Evolutionary conservation across 257 asterid genomes (phyloP), one percentile per base, ranked within the genome.

Genomic region (Solanum clarkiae): DNA sequence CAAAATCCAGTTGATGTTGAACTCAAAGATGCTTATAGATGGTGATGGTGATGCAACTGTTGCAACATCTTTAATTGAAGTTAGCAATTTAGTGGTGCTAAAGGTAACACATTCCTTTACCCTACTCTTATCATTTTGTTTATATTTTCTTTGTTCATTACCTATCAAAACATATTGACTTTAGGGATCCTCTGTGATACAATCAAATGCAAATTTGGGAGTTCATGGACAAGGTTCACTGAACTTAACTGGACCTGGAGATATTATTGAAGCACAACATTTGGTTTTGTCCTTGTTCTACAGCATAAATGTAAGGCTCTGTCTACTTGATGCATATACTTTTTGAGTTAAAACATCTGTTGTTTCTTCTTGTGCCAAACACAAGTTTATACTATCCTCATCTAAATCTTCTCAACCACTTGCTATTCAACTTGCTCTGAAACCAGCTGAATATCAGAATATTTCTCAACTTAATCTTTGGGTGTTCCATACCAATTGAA

Each of bases 171-270:
- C 74, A 53, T 69, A 60, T 71, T 86, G 84, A 83, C 85, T 51
- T 44, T 90, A 95, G 98, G 98, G 97, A 84, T 92, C 98, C 80
- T 95, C 98, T 53, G 86, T 91, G 88, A 95, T 95, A 91, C 98
- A 86, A 86, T 95, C 98, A 85, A 95, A 93, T 89, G 94, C 95
- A 63, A 91, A 94, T 91, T 91, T 95, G 93, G 98, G 96, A 89
- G 91, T 95, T 88, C 95, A 93, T 84, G 98, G 98, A 86, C 98
- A 95, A 92, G 98, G 98, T 65, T 93, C 98, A 47, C 89, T 95
- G 94, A 95, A 95, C 92, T 89, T 95, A 91, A 83, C 98, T 66
- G 98, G 98, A 84, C 89, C 94, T 77, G 98, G 98, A 86, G 96
- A 94, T 92, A 86, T 91, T 87, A 94, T 95, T 90, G 98, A 93